Evolutionary conservation across 2,329 filamentous ascomycete species (phyloP).

Genomic region (Cordyceps cateniannulata): DNA sequence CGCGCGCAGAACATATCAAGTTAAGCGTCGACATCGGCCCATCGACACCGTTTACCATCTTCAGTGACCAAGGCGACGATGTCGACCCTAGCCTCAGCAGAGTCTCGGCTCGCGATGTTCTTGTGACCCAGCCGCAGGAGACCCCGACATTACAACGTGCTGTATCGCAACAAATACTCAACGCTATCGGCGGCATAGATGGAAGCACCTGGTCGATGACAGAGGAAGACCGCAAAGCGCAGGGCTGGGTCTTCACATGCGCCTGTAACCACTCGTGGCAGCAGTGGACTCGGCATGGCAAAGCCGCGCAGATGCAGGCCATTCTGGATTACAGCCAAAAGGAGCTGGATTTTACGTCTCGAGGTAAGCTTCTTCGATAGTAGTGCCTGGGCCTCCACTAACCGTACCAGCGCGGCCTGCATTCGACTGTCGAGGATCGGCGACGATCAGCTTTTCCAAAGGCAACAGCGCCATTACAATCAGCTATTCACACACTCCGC

Average conservation of each 20-base stretch:
- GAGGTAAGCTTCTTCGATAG: slow-evolving; percentile 6
- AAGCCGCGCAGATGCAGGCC: slow-evolving; percentile 29
- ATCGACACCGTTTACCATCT: slow-evolving; percentile 33
- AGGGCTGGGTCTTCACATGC: slow-evolving; percentile 50
- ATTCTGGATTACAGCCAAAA: slow-evolving; percentile 45
- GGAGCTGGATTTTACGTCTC: slow-evolving; percentile 30
- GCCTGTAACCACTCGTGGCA: slow-evolving; percentile 46
- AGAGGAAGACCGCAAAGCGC: slow-evolving; percentile 35
- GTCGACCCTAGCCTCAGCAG: slow-evolving; percentile 24
- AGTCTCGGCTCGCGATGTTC: slow-evolving; percentile 38
- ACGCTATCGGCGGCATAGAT: slow-evolving; percentile 37
- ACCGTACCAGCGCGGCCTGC: slow-evolving; percentile 45
- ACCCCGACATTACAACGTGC: slow-evolving; percentile 42
- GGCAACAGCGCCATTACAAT: slow-evolving; percentile 41
- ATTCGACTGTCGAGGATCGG: slow-evolving; percentile 50
- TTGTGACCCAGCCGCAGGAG: slow-evolving; percentile 43
- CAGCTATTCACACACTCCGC: slow-evolving; percentile 49
- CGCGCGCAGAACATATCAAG: slow-evolving; percentile 44
- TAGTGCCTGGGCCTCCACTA: background rate
- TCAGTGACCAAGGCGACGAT: slow-evolving; percentile 14
- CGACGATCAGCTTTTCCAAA: slow-evolving; percentile 44
- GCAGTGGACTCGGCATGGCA: slow-evolving; percentile 43
- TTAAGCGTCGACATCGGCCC: slow-evolving; percentile 40
- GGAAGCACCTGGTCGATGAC: slow-evolving; percentile 42
- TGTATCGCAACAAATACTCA: slow-evolving; percentile 43